Base-by-base conservation (phyloP, 2,329 filamentous ascomycete genomes). In the Penicillium palitans region DNA sequence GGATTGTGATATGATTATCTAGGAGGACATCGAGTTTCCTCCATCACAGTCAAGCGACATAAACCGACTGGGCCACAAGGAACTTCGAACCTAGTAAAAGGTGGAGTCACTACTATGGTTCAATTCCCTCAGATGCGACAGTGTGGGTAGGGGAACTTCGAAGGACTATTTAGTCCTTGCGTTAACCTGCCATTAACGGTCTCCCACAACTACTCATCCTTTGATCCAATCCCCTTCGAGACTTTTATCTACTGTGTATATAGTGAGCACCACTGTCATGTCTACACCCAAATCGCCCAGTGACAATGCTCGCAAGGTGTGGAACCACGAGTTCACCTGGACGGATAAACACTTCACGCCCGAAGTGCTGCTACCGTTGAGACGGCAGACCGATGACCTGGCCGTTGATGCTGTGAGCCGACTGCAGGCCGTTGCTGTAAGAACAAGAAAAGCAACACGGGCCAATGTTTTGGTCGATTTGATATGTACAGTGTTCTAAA, bases 401-500 rank as follows among this genome's bases (percentile, higher is more conserved):
- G 41, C 21, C 7, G 24, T 17, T 13, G 41, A 44, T 25, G 24
- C 15, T 25, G 41, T 44, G 21, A 25, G 15, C 13, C 40, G 21
- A 9, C 21, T 24, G 12, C 13, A 25, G 21, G 21, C 40, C 9
- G 9, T 25, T 25, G 6, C 21, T 15, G 3, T 15, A 8, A 44
- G 41, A 15, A 15, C 21, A 25, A 25, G 4, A 15, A 25, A 10
- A 44, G 41, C 15, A 25, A 17, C 2, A 44, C 8, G 21, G 41
- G 41, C 7, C 41, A 44, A 5, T 25, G 24, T n/a, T 44, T 44
- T 25, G 24, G 40, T 17, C 40, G 40, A 17, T 42, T 24, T 7
- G 40, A 7, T 7, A 24, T 90, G 1, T 91, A 88, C 67, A 77
- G 77, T 13, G 72, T 91, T 7, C 74, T 93, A 1, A 75, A 79